phyloP scores from a whole-genome alignment of 208 protist genomes.

The Trypanosoma melophagium region DNA sequence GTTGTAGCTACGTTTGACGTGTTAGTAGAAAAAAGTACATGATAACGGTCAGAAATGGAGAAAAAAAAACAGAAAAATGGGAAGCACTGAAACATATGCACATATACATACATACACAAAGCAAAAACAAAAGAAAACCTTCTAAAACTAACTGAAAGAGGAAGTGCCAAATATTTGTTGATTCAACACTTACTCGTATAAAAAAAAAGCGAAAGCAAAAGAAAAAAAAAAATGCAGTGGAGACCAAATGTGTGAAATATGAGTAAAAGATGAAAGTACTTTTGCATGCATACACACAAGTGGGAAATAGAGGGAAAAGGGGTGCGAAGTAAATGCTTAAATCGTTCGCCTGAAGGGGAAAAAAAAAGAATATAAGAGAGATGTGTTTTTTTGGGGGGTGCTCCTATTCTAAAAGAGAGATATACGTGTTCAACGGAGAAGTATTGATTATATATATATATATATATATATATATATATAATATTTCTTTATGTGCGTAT shows the following conservation, averaged over 20 bases:
- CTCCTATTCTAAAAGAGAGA: too few relatives aligned
- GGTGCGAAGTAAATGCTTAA: not conserved
- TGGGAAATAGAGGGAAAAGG: too few relatives aligned
- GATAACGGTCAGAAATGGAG: not conserved
- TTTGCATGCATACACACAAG: too few relatives aligned
- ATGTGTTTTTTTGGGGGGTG: too few relatives aligned
- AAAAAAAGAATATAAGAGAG: not conserved
- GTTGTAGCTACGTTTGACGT: too few relatives aligned
- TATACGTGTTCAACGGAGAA: too few relatives aligned
- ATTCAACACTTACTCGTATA: too few relatives aligned
- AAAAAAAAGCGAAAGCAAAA: not conserved
- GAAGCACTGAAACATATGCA: not conserved
- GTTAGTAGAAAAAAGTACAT: not conserved
- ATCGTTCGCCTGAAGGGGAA: not conserved
- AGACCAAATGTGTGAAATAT: not conserved
- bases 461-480: too few relatives aligned
- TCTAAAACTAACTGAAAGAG: too few relatives aligned
- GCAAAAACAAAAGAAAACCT: not conserved
- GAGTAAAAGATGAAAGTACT: not conserved
- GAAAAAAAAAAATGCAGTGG: not conserved
- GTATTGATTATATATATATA: too few relatives aligned
- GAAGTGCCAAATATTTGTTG: too few relatives aligned
- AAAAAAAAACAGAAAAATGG: conserved; percentile 6
- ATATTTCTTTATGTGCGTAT: too few relatives aligned
- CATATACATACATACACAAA: not conserved